These are phyloP conservation scores for Piromyces finnis DNA, from an alignment of 192 early-diverging fungal species.

Conservation along the genomic window DNA sequence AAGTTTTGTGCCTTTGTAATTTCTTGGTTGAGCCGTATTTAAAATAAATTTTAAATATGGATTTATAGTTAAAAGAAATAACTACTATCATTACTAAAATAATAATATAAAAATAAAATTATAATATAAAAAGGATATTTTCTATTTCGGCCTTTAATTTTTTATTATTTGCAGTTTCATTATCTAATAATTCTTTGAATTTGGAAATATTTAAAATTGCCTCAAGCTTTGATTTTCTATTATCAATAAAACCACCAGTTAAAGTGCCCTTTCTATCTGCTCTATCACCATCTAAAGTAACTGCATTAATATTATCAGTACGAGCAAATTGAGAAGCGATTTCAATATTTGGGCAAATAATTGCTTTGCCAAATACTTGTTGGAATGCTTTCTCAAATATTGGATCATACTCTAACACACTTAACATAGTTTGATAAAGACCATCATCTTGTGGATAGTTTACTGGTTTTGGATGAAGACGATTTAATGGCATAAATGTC, in stretches of 20 bases:
- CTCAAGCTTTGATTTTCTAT: slow-evolving; percentile 51
- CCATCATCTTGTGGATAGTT: slow-evolving; percentile 31
- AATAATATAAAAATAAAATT: too few species aligned
- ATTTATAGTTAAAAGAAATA: too few species aligned
- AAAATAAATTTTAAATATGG: background rate
- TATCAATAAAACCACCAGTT: slow-evolving; percentile 74
- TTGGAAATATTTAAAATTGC: slow-evolving; percentile 42
- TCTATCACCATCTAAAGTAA: slow-evolving; percentile 83
- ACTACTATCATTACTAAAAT: too few species aligned
- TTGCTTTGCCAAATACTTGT: slow-evolving; percentile 81
- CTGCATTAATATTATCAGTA: slow-evolving; percentile 54
- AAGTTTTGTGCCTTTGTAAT: slow-evolving; percentile 15
- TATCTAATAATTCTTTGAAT: slow-evolving; percentile 16
- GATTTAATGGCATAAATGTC: slow-evolving; percentile 91
- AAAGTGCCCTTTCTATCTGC: slow-evolving; percentile 84
- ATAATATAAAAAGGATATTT: background rate
- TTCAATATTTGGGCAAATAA: slow-evolving; percentile 71
- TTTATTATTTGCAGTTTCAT: slow-evolving; percentile 14
- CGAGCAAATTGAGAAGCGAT: slow-evolving; percentile 62
- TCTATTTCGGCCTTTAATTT: slow-evolving; percentile 29
- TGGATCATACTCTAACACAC: slow-evolving; percentile 63
- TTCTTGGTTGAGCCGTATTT: slow-evolving; percentile 15
- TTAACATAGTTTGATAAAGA: slow-evolving; percentile 56
- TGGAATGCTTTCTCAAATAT: slow-evolving; percentile 56
- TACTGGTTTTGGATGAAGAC: slow-evolving; percentile 37